phyloP scores from a whole-genome alignment of 306 rosid species.

The Pueraria montana region DNA sequence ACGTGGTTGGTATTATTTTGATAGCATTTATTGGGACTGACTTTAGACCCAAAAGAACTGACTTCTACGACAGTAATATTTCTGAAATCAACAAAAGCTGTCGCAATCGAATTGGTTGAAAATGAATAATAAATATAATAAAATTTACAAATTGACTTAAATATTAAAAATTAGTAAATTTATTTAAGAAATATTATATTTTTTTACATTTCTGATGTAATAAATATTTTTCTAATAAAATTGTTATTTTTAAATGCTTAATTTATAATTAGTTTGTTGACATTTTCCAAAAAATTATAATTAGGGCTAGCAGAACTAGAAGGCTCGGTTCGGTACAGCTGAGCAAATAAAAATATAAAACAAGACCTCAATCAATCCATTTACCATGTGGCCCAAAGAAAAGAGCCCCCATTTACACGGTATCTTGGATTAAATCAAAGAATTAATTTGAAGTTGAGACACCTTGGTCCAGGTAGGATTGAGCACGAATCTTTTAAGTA shows the following conservation, averaged over 20 bases:
- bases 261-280: background rate
- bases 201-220: background rate
- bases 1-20: conserved; percentile 6
- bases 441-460: background rate
- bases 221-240: background rate
- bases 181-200: background rate
- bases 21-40: background rate
- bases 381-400: conserved; percentile 23
- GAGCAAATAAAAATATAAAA: background rate
- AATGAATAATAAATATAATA: background rate
- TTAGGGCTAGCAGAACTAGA: background rate
- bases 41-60: background rate
- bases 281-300: background rate
- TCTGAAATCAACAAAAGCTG: conserved; percentile 21
- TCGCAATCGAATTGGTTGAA: conserved; percentile 22
- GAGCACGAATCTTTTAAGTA: too few relatives aligned
- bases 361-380: conserved; percentile 17
- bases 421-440: conserved; percentile 29
- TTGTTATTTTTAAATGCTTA: background rate
- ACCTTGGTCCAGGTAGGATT: too few relatives aligned
- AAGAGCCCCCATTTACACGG: background rate
- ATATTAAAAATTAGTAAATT: background rate
- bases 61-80: background rate
- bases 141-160: background rate
- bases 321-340: background rate